Evolutionary conservation across 2,329 filamentous ascomycete species (phyloP).

Genomic region (Fusarium dlaminii): DNA sequence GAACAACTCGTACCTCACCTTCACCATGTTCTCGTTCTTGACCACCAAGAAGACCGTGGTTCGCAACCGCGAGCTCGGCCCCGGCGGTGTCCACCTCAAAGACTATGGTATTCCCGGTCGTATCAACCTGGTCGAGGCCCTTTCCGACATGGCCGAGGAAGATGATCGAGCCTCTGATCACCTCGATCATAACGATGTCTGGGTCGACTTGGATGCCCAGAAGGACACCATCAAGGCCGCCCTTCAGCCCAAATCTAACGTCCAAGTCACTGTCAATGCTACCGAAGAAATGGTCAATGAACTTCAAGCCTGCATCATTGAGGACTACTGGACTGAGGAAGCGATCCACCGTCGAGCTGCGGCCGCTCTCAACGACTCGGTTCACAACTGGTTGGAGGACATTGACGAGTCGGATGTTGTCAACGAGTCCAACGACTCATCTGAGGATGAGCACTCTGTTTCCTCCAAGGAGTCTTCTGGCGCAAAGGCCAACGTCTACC

Average conservation of each 20-base stretch:
- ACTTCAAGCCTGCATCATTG: neutral
- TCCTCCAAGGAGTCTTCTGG: neutral
- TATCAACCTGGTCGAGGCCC: neutral
- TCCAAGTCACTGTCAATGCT: neutral
- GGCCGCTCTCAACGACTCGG: fast-evolving
- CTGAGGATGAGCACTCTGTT: neutral
- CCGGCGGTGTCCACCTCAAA: neutral
- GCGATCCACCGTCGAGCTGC: neutral
- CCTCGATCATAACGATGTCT: neutral
- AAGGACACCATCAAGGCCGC: neutral
- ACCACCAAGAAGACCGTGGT: neutral
- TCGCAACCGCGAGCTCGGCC: neutral
- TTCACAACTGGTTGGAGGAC: neutral
- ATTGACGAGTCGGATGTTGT: fast-evolving
- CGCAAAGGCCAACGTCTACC: neutral
- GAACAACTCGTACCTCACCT: fast-evolving
- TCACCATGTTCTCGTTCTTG: neutral
- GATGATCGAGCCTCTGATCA: neutral
- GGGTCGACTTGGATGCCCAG: neutral
- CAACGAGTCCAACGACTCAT: neutral
- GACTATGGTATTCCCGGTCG: neutral
- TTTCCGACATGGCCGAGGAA: neutral
- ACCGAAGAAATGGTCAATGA: no score
- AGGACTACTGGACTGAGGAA: fast-evolving
- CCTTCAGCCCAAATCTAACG: neutral